These are phyloP conservation scores for Hirsutella rhossiliensis DNA, from an alignment of 2,329 filamentous ascomycete genomes.

Conservation along the genomic window DNA sequence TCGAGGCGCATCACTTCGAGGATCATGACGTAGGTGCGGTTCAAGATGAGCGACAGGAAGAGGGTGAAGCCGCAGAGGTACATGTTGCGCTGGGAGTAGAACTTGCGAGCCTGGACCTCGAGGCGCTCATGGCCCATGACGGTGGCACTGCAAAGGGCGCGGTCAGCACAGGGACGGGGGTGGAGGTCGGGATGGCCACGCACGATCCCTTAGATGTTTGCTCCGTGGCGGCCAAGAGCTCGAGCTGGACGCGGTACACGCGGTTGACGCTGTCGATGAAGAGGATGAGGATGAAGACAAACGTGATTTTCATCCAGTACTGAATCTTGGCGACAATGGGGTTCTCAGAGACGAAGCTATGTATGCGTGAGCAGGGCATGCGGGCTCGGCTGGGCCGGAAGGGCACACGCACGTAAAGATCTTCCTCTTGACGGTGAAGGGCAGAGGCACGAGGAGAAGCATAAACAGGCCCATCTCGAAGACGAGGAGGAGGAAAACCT, in stretches of 20 bases:
- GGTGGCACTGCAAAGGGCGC: conserved; percentile 31
- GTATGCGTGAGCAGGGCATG: background rate
- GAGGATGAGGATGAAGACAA: conserved; percentile 96
- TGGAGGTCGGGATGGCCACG: conserved; percentile 14
- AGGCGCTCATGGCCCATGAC: conserved; percentile 87
- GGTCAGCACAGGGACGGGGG: background rate
- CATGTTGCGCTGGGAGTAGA: conserved; percentile 99
- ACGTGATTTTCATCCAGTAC: conserved; percentile 97
- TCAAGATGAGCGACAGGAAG: conserved; percentile 95
- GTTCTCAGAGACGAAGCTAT: conserved; percentile 85
- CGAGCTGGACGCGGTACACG: conserved; percentile 91
- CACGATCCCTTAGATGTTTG: conserved; percentile 31
- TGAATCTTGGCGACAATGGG: conserved; percentile 78
- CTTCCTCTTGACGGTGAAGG: conserved; percentile 73
- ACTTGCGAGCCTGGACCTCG: conserved; percentile 98
- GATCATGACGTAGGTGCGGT: conserved; percentile 98
- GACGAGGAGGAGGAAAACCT: conserved; percentile 78
- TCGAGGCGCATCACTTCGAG: conserved; percentile 83
- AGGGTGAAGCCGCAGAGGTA: conserved; percentile 99
- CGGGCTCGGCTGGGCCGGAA: background rate
- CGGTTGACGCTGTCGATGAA: conserved; percentile 94
- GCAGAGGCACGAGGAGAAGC: conserved; percentile 73
- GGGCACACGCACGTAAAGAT: conserved; percentile 56
- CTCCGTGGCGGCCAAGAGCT: conserved; percentile 64
- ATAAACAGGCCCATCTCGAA: conserved; percentile 75